A percentile compares a stretch with the other conserved stretches of the same genome.
Evolutionary conservation across 306 rosid genomes (phyloP).

Genomic region (Begonia loranthoides): DNA sequence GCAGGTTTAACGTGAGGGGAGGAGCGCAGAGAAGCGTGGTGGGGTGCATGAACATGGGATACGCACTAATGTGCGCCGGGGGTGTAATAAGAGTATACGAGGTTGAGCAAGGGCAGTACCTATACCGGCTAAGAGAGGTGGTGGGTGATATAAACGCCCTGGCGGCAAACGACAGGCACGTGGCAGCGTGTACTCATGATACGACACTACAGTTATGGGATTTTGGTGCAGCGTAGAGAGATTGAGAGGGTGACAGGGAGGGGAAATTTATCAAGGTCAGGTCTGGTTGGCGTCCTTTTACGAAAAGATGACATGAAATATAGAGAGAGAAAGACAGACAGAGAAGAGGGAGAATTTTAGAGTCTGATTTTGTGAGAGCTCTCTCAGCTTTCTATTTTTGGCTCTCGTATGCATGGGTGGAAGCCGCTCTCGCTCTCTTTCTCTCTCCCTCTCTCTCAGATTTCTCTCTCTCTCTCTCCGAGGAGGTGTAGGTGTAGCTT

Average conservation of each 20-base stretch:
- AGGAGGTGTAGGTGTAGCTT: too few species aligned
- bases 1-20: conserved; percentile 22
- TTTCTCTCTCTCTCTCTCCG: too few species aligned
- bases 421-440: too few species aligned
- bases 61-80: conserved; percentile 28
- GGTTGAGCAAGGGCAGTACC: conserved; percentile 9
- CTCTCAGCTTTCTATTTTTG: too few species aligned
- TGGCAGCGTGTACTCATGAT: conserved; percentile 28
- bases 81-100: conserved; percentile 52
- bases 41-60: conserved; percentile 52
- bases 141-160: conserved; percentile 22
- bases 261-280: background rate
- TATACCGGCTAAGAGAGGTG: conserved; percentile 11
- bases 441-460: too few species aligned
- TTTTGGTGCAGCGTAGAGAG: conserved; percentile 33
- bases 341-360: background rate
- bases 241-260: background rate
- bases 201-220: conserved; percentile 47
- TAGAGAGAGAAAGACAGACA: background rate
- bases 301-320: background rate
- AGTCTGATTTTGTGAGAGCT: too few species aligned
- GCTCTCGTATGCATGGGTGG: too few species aligned
- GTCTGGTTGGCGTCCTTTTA: too few species aligned
- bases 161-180: conserved; percentile 49
- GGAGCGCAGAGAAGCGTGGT: conserved; percentile 20